Evolutionary conservation across 2,329 filamentous ascomycete genomes (phyloP).

Genomic region (Alternaria atra): DNA sequence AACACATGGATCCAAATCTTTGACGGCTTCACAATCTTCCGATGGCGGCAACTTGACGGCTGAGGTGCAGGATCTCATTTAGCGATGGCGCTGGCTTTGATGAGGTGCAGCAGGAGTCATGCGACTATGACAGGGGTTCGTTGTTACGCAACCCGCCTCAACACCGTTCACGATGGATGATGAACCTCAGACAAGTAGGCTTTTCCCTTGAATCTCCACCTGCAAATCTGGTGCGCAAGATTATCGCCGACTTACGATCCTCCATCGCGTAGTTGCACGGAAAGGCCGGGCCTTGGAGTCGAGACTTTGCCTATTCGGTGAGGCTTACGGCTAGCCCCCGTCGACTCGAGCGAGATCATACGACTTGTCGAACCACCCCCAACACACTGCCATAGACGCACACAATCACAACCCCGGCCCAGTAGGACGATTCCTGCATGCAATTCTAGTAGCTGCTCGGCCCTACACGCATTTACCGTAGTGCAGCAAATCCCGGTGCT

Average conservation of each 20-base stretch:
- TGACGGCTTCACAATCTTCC: neutral
- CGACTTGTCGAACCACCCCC: conserved; percentile 18
- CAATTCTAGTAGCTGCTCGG: neutral
- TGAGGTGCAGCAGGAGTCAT: conserved; percentile 10
- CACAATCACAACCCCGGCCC: conserved; percentile 11
- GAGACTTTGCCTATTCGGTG: neutral
- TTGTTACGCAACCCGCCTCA: neutral
- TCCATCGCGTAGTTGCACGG: neutral
- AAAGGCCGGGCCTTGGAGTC: neutral
- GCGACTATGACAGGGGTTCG: conserved; percentile 9
- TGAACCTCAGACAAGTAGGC: neutral
- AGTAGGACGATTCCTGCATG: conserved; percentile 14
- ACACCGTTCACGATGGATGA: neutral
- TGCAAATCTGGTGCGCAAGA: neutral
- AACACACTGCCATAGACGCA: conserved; percentile 13
- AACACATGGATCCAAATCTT: neutral
- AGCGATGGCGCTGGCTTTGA: conserved; percentile 2
- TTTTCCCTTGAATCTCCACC: neutral
- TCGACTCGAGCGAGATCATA: conserved; percentile 14
- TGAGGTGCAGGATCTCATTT: neutral
- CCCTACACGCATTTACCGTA: neutral
- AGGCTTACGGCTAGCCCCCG: conserved; percentile 9
- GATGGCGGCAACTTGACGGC: neutral
- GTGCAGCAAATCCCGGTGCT: conserved; percentile 8
- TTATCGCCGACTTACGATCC: neutral